phyloP scores from a whole-genome alignment of 768 basidiomycete genomes.

The Psilocybe cubensis region DNA sequence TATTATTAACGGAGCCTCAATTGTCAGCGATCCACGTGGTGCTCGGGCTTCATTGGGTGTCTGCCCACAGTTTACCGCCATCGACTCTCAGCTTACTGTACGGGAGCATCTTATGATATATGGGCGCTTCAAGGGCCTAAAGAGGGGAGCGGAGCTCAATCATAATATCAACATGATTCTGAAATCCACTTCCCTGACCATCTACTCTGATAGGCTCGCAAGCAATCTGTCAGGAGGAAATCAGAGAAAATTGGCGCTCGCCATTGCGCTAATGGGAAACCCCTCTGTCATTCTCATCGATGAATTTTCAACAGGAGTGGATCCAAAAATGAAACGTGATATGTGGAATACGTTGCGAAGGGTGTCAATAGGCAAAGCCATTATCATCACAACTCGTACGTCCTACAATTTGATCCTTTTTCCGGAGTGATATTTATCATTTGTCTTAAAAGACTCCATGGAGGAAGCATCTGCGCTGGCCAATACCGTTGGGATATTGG shows the following conservation, averaged over 20 bases:
- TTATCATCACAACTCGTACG: constrained; percentile 74
- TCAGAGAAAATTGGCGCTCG: constrained; percentile 76
- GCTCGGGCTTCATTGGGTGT: constrained; percentile 77
- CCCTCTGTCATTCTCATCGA: constrained; percentile 80
- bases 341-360: constrained; percentile 78
- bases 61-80: constrained; percentile 85
- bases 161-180: constrained; percentile 61
- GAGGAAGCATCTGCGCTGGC: constrained; percentile 83
- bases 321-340: constrained; percentile 82
- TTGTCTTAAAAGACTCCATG: constrained; percentile 52
- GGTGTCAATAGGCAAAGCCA: constrained; percentile 68
- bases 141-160: constrained; percentile 48
- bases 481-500: constrained; percentile 77
- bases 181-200: constrained; percentile 55
- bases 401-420: constrained; percentile 54
- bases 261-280: constrained; percentile 77
- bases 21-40: constrained; percentile 58
- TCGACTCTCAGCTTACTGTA: constrained; percentile 77
- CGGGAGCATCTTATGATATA: constrained; percentile 77
- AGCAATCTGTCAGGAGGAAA: constrained; percentile 80
- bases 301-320: constrained; percentile 83
- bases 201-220: constrained; percentile 72
- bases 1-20: constrained; percentile 65
- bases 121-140: constrained; percentile 74
- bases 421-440: constrained; percentile 33